Evolutionary conservation across 1,284 basidiomycete genomes (phyloP).

Genomic region (Papiliotrema nemorosa): DNA sequence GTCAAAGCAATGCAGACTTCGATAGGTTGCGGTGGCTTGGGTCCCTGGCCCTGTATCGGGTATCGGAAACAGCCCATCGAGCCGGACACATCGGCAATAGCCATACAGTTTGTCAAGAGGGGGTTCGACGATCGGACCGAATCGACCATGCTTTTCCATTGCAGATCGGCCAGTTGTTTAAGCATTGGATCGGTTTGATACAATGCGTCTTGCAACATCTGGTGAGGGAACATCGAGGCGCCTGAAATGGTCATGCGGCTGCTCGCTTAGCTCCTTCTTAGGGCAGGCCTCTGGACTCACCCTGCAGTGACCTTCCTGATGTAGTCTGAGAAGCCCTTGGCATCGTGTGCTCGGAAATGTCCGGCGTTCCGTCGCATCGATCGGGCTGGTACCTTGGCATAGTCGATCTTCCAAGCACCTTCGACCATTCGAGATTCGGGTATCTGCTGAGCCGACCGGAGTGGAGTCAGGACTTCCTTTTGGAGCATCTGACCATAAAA

Average conservation of each 20-base stretch:
- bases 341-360: constrained; percentile 59
- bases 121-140: constrained; percentile 53
- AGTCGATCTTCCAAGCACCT: constrained; percentile 50
- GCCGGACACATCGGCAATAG: constrained; percentile 68
- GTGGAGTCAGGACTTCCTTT: constrained; percentile 51
- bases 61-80: constrained; percentile 62
- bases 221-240: constrained; percentile 30
- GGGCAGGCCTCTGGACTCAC: constrained; percentile 3
- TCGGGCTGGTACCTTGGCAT: constrained; percentile 57
- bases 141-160: constrained; percentile 62
- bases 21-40: constrained; percentile 52
- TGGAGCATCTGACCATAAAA: constrained; percentile 45
- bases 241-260: constrained; percentile 18
- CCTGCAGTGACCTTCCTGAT: constrained; percentile 58
- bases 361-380: constrained; percentile 60
- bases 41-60: neutral
- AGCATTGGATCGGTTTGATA: constrained; percentile 17
- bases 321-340: constrained; percentile 58
- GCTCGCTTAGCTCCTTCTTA: constrained; percentile 1
- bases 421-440: constrained; percentile 61
- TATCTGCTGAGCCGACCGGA: constrained; percentile 53
- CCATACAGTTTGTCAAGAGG: constrained; percentile 60
- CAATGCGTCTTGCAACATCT: constrained; percentile 17
- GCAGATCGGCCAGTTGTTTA: constrained; percentile 55
- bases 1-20: constrained; percentile 62